A percentile compares a stretch with the other conserved stretches of the same genome.
These are phyloP conservation scores for Silybum marianum DNA, from an alignment of 129 eudicot species.

Conservation along the genomic window DNA sequence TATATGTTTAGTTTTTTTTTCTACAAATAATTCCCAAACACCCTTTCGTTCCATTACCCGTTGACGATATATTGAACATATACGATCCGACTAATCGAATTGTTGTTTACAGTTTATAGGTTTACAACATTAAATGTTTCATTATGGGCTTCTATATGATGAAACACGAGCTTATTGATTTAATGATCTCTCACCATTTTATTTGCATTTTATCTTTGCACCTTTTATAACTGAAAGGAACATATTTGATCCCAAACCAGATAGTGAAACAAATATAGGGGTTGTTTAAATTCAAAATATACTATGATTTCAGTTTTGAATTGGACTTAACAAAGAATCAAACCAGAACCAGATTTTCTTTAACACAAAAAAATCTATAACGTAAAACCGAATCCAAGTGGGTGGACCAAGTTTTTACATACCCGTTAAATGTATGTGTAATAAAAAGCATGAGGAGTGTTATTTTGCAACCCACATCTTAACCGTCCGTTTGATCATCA, in stretches of 20 bases:
- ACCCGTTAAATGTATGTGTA: too few species aligned
- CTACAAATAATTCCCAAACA: not conserved
- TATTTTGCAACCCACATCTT: too few species aligned
- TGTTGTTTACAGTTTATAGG: too few species aligned
- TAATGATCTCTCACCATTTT: not conserved
- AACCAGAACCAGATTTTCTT: not conserved
- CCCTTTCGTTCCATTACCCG: not conserved
- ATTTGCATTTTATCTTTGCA: too few species aligned
- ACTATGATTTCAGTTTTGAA: too few species aligned
- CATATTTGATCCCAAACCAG: not conserved
- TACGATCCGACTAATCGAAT: not conserved
- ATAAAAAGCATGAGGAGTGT: too few species aligned
- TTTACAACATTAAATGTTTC: not conserved
- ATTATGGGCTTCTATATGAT: not conserved
- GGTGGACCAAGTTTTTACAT: not conserved
- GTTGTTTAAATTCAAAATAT: too few species aligned
- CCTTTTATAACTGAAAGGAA: not conserved
- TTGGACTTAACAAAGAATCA: not conserved
- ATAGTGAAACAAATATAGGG: not conserved
- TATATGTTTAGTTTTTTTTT: not conserved
- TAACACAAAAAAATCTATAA: too few species aligned
- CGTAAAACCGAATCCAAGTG: not conserved
- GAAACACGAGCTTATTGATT: not conserved
- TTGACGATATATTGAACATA: not conserved
- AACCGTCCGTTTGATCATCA: too few species aligned